Percentiles rank a stretch among this genome's conserved stretches.
These are phyloP conservation scores for Fagopyrum homotropicum DNA, from an alignment of 148 eudicot species.

Conservation along the genomic window DNA sequence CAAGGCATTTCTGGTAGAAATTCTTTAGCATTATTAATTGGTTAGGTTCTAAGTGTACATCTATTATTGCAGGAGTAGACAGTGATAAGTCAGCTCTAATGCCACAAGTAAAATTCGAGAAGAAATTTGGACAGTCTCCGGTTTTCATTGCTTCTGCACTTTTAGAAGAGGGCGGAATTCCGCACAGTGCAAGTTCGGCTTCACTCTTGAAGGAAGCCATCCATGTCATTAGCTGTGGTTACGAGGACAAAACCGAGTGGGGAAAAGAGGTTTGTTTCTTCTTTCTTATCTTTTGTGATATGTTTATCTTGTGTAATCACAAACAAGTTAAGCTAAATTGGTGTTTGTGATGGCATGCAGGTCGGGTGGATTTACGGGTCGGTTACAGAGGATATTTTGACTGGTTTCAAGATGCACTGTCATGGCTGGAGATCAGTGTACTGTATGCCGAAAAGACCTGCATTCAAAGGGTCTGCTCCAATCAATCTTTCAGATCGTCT, in stretches of 20 bases:
- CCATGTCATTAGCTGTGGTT: conserved; percentile 96
- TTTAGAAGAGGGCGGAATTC: conserved; percentile 74
- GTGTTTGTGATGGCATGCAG: conserved; percentile 26
- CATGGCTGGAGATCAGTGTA: conserved; percentile 97
- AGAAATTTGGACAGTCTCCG: conserved; percentile 90
- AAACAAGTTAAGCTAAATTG: neutral
- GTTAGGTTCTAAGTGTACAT: neutral
- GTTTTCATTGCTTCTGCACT: conserved; percentile 87
- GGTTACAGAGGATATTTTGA: conserved; percentile 92
- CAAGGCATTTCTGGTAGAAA: neutral
- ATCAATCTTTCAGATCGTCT: conserved; percentile 95
- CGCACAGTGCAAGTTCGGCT: conserved; percentile 56
- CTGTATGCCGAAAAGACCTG: conserved; percentile 85
- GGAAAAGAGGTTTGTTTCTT: conserved; percentile 74
- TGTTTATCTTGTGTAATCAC: neutral
- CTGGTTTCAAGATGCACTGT: conserved; percentile 98
- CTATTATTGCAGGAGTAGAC: conserved; percentile 48
- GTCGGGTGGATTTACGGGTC: conserved; percentile 99
- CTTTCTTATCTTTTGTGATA: neutral
- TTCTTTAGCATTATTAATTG: neutral
- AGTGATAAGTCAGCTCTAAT: conserved; percentile 71
- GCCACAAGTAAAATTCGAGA: conserved; percentile 85
- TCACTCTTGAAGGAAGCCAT: conserved; percentile 90
- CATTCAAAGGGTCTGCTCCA: conserved; percentile 96
- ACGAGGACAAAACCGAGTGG: conserved; percentile 94